Conservation (phyloP, 2,329 filamentous ascomycete species). For the Neofusicoccum sp. region DNA sequence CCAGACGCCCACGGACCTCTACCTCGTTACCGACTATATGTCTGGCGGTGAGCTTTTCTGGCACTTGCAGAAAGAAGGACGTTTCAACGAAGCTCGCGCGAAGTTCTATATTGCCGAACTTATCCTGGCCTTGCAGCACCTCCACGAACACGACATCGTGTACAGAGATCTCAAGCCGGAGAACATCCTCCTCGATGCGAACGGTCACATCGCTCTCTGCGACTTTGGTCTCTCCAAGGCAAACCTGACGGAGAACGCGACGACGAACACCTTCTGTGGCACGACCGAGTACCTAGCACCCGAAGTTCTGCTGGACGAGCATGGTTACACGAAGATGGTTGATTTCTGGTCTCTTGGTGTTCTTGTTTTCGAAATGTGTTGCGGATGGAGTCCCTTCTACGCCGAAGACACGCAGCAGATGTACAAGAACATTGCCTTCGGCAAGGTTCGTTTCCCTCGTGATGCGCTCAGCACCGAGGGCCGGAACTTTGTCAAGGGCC, state of each 20-base stretch:
- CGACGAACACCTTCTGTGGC: slow-evolving; percentile 97
- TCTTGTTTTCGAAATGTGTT: slow-evolving; percentile 99
- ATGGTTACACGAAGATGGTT: slow-evolving; percentile 99
- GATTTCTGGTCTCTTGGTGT: slow-evolving; percentile 99
- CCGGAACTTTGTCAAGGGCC: slow-evolving; percentile 95
- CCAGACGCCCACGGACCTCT: slow-evolving; percentile 94
- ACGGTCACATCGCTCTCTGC: slow-evolving; percentile 95
- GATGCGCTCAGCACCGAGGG: slow-evolving; percentile 94
- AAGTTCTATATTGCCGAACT: slow-evolving; percentile 99
- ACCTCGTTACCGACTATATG: slow-evolving; percentile 99
- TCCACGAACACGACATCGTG: slow-evolving; percentile 96
- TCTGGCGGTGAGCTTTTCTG: slow-evolving; percentile 97
- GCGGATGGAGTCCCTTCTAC: slow-evolving; percentile 98
- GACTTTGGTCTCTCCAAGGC: slow-evolving; percentile 98
- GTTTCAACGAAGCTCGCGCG: slow-evolving; percentile 90
- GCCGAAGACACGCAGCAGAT: slow-evolving; percentile 99
- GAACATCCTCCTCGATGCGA: slow-evolving; percentile 95
- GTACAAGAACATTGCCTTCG: slow-evolving; percentile 99
- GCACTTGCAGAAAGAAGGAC: slow-evolving; percentile 96
- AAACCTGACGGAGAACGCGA: slow-evolving; percentile 94
- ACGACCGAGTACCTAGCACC: slow-evolving; percentile 97
- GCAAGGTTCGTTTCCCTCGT: slow-evolving; percentile 93
- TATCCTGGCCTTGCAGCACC: slow-evolving; percentile 89
- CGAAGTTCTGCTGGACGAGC: slow-evolving; percentile 92
- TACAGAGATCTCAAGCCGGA: slow-evolving; percentile 97